Base-by-base conservation (phyloP, 2,329 filamentous ascomycete species). In the Knoxdaviesia proteae region DNA sequence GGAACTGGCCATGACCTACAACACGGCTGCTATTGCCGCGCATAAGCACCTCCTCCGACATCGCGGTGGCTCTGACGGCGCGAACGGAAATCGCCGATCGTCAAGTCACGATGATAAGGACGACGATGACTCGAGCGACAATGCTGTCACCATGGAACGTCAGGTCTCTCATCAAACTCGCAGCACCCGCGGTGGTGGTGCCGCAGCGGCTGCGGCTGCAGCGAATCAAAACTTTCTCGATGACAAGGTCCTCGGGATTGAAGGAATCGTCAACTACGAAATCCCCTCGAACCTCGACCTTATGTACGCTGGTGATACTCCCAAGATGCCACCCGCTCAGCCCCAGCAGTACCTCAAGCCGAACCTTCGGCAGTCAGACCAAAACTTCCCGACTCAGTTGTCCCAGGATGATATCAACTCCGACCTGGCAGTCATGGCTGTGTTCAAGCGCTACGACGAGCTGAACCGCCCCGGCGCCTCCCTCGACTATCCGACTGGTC, bases 1-100 rank as follows among this genome's bases (percentile, higher is more conserved):
- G 56, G 76, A 80, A 58, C 63, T 80, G 32, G 66, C 69, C 5
- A 67, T 80, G 61, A 72, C 71, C 32, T 78, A 78, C 54, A 78
- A 77, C 46, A 60, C 64, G 5, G 70, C 76, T 5, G 74, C 75
- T 32, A 51, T 77, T 20, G 74, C 74, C 2, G 68, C 76, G 6
- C 71, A 77, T 54, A 69, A 71, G 47, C 71, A 75, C 51, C 64
- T 78, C 44, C 57, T 76, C 42, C 68, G 71, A 34, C 72, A 74
- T 52, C 69, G 68, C 41, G 40, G 36, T 30, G 46, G 46, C n/a
- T 38, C 41, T 9, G 42, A 41, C 34, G 57, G 60, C 39, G 64
- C 60, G 36, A 64, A 59, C 36, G 20, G 20, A 20, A 20, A 20
- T 20, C 20, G 20, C 3, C 20, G 20, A 20, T 20, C 20, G 20